Evolutionary conservation across 2,329 filamentous ascomycete species (phyloP), one percentile per base, ranked within the genome.

Genomic region (Dactylellina haptotyla): DNA sequence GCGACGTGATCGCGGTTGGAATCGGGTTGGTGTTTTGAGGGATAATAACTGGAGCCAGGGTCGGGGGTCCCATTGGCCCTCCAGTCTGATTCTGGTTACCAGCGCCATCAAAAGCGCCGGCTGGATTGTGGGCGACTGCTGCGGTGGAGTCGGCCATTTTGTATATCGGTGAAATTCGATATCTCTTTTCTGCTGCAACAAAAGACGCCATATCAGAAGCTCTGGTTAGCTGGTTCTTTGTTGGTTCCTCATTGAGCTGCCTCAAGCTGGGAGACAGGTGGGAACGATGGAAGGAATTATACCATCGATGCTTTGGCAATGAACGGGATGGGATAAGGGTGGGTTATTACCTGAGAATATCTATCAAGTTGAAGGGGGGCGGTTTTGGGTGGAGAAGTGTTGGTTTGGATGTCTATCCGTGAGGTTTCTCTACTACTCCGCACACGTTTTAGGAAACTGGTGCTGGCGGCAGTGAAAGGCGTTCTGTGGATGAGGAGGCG

Each of bases 1-100:
- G 93, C 70, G 92, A 97, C 75, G 90, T 93, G 79, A 97, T 93
- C 75, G 93, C 92, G 28, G 92, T 96, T 53, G 93, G 93, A 79
- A 97, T 95, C 50, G 93, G 92, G 80, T 97, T 97, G 80, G 88
- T 97, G 84, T 97, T 98, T 83, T 95, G 92, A 26, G 94, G 93
- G 79, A 98, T 98, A 81, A 90, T 88, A 77, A 90, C 87, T 61
- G 89, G 87, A 48, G 96, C 90, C 75, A 97, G 88, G 77, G 93
- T 90, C 75, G 93, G 93, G 66, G 94, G 93, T 70, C 92, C 90
- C 90, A 97, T 93, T 81, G 95, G 90, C 77, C 87, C 83, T 76
- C 69, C 69, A 37, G 54, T 39, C 30, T 65, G 69, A 45, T 66
- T 73, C 39, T 46, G 69, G 20, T 16, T 56, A 83, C 81, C 90